A percentile compares a stretch with the other conserved stretches of the same genome.
Evolutionary conservation across 805 yeast species (phyloP).

Genomic region (Wickerhamiella qilinensis): DNA sequence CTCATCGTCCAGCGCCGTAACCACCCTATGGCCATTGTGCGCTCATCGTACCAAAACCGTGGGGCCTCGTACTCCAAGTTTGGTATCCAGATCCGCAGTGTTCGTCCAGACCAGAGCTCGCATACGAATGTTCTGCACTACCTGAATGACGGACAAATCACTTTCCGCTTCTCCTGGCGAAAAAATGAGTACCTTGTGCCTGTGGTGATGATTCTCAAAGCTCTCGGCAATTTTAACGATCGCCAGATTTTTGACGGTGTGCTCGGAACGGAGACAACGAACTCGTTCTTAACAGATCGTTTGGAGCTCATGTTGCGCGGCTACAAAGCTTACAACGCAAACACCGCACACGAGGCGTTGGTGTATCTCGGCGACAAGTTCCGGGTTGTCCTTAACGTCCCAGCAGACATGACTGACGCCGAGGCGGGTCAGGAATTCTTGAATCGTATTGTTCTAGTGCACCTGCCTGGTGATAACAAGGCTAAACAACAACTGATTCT

Average conservation of each 20-base stretch:
- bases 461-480: slow-evolving; percentile 41
- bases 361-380: slow-evolving; percentile 93
- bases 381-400: slow-evolving; percentile 79
- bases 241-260: slow-evolving; percentile 93
- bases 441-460: slow-evolving; percentile 75
- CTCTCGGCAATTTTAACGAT: slow-evolving; percentile 78
- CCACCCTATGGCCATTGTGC: slow-evolving; percentile 93
- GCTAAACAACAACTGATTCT: slow-evolving; percentile 79
- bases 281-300: slow-evolving; percentile 96
- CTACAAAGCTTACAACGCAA: slow-evolving; percentile 63
- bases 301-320: slow-evolving; percentile 81
- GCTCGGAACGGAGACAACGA: slow-evolving; percentile 70
- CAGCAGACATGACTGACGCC: slow-evolving; percentile 73
- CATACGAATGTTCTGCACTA: slow-evolving; percentile 96
- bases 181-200: slow-evolving; percentile 92
- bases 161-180: slow-evolving; percentile 93
- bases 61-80: slow-evolving; percentile 77
- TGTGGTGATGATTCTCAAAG: slow-evolving; percentile 80
- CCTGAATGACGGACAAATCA: slow-evolving; percentile 86
- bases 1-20: slow-evolving; percentile 94
- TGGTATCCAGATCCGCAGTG: slow-evolving; percentile 90
- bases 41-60: slow-evolving; percentile 88
- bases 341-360: slow-evolving; percentile 74
- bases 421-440: slow-evolving; percentile 83
- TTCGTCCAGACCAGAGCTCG: slow-evolving; percentile 93